Evolutionary conservation across 176 grass and related monocot species (phyloP).

Genomic region (Paspalum notatum): DNA sequence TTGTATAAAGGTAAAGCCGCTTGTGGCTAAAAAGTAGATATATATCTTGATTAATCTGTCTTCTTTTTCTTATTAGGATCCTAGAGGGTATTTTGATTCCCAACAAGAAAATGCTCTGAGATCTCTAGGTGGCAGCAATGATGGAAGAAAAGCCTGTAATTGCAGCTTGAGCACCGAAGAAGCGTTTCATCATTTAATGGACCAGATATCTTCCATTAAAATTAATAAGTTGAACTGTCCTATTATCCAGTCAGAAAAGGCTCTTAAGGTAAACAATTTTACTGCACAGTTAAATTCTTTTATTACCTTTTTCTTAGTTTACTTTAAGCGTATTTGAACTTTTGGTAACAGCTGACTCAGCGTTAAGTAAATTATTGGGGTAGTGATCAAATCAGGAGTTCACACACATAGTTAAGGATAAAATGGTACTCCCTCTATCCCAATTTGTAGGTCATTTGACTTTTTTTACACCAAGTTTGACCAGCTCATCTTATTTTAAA

Average conservation of each 20-base stretch:
- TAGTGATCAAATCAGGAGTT: conserved; percentile 3
- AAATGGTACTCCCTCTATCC: background rate
- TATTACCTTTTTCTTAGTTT: background rate
- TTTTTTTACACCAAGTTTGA: too few relatives aligned
- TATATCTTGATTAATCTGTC: conserved; percentile 18
- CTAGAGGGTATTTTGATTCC: conserved; percentile 94
- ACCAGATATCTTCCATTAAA: conserved; percentile 82
- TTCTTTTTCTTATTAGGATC: conserved; percentile 68
- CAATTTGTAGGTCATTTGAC: too few relatives aligned
- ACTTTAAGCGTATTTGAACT: conserved; percentile 7
- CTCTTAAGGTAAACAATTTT: conserved; percentile 74
- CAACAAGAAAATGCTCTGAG: conserved; percentile 95
- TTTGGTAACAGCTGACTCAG: background rate
- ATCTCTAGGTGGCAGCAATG: conserved; percentile 62
- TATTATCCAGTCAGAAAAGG: conserved; percentile 68
- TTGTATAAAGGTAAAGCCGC: conserved; percentile 76
- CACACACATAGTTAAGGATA: background rate
- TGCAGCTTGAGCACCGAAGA: conserved; percentile 71
- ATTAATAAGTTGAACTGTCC: conserved; percentile 54
- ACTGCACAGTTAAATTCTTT: background rate
- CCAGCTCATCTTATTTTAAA: too few relatives aligned
- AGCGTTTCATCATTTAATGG: conserved; percentile 63
- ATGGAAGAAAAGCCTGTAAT: conserved; percentile 56
- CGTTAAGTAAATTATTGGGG: background rate
- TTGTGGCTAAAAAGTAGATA: conserved; percentile 15